Percentiles rank a stretch among this genome's conserved stretches.
Conservation (phyloP, 1,139 yeast genomes). For the Taiozyma sp. region DNA sequence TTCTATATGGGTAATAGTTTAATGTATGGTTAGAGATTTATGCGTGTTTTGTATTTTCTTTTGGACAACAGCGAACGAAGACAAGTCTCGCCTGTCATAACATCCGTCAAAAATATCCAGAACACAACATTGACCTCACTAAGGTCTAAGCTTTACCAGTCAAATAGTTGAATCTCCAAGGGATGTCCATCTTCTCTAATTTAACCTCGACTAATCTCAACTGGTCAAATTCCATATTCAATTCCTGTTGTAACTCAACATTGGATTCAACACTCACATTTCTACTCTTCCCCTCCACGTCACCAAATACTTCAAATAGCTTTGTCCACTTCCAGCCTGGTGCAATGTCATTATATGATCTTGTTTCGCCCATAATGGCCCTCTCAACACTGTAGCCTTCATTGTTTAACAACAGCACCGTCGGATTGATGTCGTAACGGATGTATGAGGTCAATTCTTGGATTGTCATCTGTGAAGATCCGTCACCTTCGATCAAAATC, state of each 20-base stretch:
- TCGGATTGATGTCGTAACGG: slow-evolving; percentile 55
- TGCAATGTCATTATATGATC: slow-evolving; percentile 75
- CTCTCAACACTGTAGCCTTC: slow-evolving; percentile 88
- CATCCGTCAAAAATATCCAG: not conserved
- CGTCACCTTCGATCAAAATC: slow-evolving; percentile 79
- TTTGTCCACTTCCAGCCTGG: slow-evolving; percentile 75
- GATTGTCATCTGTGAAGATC: slow-evolving; percentile 87
- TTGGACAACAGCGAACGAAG: too few species aligned
- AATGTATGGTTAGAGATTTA: not conserved
- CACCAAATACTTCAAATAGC: slow-evolving; percentile 67
- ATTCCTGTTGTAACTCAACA: slow-evolving; percentile 33
- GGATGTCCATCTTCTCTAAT: slow-evolving; percentile 57
- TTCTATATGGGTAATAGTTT: not conserved
- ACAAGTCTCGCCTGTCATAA: not conserved
- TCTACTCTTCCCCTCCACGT: slow-evolving; percentile 32
- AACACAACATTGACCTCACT: not conserved
- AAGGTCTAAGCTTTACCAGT: not conserved
- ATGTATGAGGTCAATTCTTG: slow-evolving; percentile 73
- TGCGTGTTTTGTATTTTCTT: not conserved
- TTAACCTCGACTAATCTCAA: slow-evolving; percentile 54
- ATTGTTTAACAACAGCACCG: slow-evolving; percentile 70
- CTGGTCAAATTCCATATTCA: slow-evolving; percentile 31
- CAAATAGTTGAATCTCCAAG: slow-evolving; percentile 41
- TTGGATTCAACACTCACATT: slow-evolving; percentile 30
- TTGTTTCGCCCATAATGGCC: slow-evolving; percentile 70